Percentiles rank a stretch among this genome's conserved stretches.
phyloP scores from a whole-genome alignment of 768 basidiomycete genomes.

The Boletus rex-veris region DNA sequence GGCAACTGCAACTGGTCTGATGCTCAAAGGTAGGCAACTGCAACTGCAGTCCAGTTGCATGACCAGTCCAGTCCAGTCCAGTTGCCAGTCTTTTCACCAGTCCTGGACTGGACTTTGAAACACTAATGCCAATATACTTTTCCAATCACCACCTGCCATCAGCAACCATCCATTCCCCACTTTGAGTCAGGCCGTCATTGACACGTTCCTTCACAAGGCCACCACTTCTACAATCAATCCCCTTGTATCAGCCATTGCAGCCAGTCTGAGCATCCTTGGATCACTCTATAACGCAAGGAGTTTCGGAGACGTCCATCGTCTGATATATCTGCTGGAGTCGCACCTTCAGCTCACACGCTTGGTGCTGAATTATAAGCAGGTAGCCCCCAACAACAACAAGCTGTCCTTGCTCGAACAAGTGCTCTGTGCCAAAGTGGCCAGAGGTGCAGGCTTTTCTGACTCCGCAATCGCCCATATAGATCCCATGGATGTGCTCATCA shows the following conservation, averaged over 20 bases:
- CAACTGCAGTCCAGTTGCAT: too few species aligned
- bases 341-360: conserved; percentile 59
- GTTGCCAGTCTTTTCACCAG: too few species aligned
- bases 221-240: conserved; percentile 81
- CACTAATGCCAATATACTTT: conserved; percentile 62
- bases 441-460: conserved; percentile 44
- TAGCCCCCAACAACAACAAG: conserved; percentile 40
- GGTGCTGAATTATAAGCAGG: conserved; percentile 63
- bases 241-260: conserved; percentile 64
- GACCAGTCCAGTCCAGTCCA: too few species aligned
- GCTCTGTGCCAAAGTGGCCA: conserved; percentile 59
- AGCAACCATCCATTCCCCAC: conserved; percentile 55
- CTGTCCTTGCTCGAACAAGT: conserved; percentile 73
- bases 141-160: conserved; percentile 53
- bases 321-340: conserved; percentile 67
- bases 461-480: conserved; percentile 52
- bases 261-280: conserved; percentile 54
- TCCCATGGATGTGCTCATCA: conserved; percentile 71
- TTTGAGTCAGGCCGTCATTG: conserved; percentile 61
- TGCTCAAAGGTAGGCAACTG: too few species aligned
- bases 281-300: conserved; percentile 62
- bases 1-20: too few species aligned
- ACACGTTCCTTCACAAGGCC: conserved; percentile 69
- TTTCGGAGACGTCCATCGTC: conserved; percentile 61
- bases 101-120: too few species aligned